These are phyloP conservation scores for Linderniella brevidens DNA, from an alignment of 257 asterid genomes.

Conservation along the genomic window DNA sequence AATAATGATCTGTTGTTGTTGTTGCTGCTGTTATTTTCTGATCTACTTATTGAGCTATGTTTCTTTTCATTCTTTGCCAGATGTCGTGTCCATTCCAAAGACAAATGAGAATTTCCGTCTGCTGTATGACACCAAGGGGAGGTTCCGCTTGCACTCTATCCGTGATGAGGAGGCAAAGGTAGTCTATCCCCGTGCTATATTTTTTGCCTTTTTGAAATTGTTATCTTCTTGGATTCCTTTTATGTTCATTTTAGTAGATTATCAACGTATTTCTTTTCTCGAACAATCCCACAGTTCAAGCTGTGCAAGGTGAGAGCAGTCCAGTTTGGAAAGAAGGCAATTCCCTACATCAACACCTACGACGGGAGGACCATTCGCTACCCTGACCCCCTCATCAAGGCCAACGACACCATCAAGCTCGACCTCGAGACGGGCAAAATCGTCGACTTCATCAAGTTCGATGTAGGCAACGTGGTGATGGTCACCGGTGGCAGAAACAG, in stretches of 20 bases:
- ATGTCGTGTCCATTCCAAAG: slow-evolving; percentile 42
- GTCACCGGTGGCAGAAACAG: slow-evolving; percentile 43
- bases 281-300: slow-evolving; percentile 26
- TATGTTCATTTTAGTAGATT: too few relatives aligned
- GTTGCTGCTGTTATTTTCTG: not conserved
- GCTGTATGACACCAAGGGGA: slow-evolving; percentile 29
- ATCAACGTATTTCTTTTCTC: not conserved
- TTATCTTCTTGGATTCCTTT: too few relatives aligned
- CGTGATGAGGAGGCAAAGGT: slow-evolving; percentile 44
- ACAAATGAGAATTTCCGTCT: slow-evolving; percentile 43
- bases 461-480: slow-evolving; percentile 40
- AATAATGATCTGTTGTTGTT: not conserved
- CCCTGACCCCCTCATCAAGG: slow-evolving; percentile 29
- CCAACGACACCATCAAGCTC: slow-evolving; percentile 21
- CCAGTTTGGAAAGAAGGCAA: slow-evolving; percentile 29
- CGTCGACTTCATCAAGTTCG: slow-evolving; percentile 33
- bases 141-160: slow-evolving; percentile 25
- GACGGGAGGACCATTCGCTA: slow-evolving; percentile 32
- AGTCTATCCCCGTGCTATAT: too few relatives aligned
- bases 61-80: slow-evolving; percentile 8
- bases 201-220: too few relatives aligned
- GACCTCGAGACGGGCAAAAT: slow-evolving; percentile 19
- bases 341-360: slow-evolving; percentile 22
- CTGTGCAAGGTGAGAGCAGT: slow-evolving; percentile 28
- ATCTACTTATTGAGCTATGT: not conserved